Conservation (phyloP, 1,139 yeast genomes). For the Protomyces arabidopsidicola region DNA sequence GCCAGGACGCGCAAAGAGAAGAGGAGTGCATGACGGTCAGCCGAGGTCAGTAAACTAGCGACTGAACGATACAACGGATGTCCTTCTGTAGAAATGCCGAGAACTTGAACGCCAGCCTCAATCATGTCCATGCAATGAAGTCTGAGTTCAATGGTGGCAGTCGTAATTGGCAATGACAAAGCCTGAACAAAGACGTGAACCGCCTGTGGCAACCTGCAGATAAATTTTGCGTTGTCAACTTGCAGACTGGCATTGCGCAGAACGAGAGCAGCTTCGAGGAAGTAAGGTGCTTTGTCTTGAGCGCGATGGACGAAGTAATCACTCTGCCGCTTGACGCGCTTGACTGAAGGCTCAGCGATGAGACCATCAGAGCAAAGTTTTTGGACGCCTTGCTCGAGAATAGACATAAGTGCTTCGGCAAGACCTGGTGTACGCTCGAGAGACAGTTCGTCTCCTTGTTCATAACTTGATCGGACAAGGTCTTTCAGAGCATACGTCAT, state of each 20-base stretch:
- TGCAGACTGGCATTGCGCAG: conserved; percentile 80
- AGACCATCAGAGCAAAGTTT: not conserved
- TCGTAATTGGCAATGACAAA: conserved; percentile 43
- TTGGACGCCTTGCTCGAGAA: conserved; percentile 20
- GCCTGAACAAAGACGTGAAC: conserved; percentile 47
- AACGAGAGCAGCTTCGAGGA: conserved; percentile 63
- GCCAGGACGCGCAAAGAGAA: conserved; percentile 43
- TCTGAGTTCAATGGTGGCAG: conserved; percentile 56
- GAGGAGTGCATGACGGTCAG: conserved; percentile 42
- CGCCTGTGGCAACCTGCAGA: conserved; percentile 51
- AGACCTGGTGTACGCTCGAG: conserved; percentile 51
- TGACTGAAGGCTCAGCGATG: not conserved
- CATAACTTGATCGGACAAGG: conserved; percentile 54
- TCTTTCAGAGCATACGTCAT: conserved; percentile 62
- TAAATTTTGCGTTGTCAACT: conserved; percentile 70
- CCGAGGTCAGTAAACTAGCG: conserved; percentile 33
- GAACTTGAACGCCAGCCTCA: conserved; percentile 78
- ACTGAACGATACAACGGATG: conserved; percentile 41
- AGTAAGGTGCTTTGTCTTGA: conserved; percentile 42
- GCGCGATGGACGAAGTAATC: conserved; percentile 32
- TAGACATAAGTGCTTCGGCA: conserved; percentile 51
- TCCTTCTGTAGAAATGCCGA: conserved; percentile 61
- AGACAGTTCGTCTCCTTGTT: conserved; percentile 48
- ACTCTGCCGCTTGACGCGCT: conserved; percentile 1
- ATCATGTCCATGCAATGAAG: conserved; percentile 71